These are phyloP conservation scores for Microbotryomycetes sp. DNA, from an alignment of 1,284 basidiomycete genomes.

Conservation along the genomic window DNA sequence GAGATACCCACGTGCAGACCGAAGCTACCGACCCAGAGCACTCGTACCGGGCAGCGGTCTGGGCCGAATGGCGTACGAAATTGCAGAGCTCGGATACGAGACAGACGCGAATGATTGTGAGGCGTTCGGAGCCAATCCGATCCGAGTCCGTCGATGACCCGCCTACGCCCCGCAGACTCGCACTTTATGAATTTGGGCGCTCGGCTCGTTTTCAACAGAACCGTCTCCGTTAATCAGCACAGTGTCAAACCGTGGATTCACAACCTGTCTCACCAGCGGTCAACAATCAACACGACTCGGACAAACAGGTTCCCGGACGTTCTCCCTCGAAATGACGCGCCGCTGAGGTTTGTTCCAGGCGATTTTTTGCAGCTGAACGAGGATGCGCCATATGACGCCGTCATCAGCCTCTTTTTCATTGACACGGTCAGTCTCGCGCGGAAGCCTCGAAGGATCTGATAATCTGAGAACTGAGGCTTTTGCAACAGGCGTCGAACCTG, in stretches of 20 bases:
- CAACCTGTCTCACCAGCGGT: slow-evolving; percentile 60
- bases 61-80: slow-evolving; percentile 59
- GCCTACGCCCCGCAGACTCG: slow-evolving; percentile 52
- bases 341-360: slow-evolving; percentile 47
- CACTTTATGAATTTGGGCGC: slow-evolving; percentile 57
- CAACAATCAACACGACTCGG: slow-evolving; percentile 50
- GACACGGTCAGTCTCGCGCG: slow-evolving; percentile 12
- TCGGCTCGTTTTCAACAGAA: slow-evolving; percentile 49
- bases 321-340: slow-evolving; percentile 45
- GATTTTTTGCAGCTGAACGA: slow-evolving; percentile 50
- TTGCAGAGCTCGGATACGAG: slow-evolving; percentile 48
- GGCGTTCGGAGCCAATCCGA: neutral
- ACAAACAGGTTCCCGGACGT: slow-evolving; percentile 53
- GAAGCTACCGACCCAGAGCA: slow-evolving; percentile 43
- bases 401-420: slow-evolving; percentile 63
- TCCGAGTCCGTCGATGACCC: slow-evolving; percentile 45
- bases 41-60: slow-evolving; percentile 59
- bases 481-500: slow-evolving; percentile 52
- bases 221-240: slow-evolving; percentile 45
- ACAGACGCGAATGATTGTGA: slow-evolving; percentile 6
- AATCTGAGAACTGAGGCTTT: neutral
- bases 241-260: slow-evolving; percentile 53
- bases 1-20: slow-evolving; percentile 12
- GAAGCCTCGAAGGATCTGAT: too few relatives aligned
- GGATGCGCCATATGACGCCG: slow-evolving; percentile 18